These are phyloP conservation scores for Cymbidium sinense DNA, from an alignment of 106 monocot species.

Conservation along the genomic window DNA sequence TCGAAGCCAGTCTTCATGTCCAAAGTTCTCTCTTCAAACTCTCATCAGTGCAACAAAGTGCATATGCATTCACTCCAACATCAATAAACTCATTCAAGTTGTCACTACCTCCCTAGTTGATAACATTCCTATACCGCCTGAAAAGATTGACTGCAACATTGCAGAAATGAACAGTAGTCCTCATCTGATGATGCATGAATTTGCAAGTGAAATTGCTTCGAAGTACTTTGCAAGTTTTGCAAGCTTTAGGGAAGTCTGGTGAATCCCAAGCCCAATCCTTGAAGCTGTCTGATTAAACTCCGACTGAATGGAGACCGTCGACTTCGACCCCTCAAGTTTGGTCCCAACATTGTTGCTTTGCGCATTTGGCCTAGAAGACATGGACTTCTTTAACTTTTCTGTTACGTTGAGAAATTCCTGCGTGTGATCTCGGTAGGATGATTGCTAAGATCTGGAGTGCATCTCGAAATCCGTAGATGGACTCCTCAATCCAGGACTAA, in stretches of 20 bases:
- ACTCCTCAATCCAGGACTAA: not conserved
- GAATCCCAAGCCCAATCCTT: slow-evolving; percentile 83
- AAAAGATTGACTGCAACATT: no score
- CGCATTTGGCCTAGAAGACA: slow-evolving; percentile 10
- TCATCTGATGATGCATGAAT: no score
- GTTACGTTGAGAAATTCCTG: slow-evolving; percentile 58
- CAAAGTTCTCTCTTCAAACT: no score
- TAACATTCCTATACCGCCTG: no score
- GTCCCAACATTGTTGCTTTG: slow-evolving; percentile 22
- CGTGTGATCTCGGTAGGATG: slow-evolving; percentile 72
- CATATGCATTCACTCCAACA: no score
- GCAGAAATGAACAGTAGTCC: no score
- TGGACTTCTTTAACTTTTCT: slow-evolving; percentile 43
- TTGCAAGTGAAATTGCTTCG: no score
- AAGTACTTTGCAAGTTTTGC: slow-evolving; percentile 65
- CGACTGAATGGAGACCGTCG: slow-evolving; percentile 49
- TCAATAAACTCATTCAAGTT: no score
- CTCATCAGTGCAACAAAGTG: no score
- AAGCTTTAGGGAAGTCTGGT: slow-evolving; percentile 83
- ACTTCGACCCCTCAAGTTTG: slow-evolving; percentile 25
- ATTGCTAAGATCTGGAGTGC: slow-evolving; percentile 38
- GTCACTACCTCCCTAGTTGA: no score
- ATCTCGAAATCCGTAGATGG: slow-evolving; percentile 7
- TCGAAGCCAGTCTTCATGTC: no score
- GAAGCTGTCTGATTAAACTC: slow-evolving; percentile 81